Evolutionary conservation across 202 grass and related monocot species (phyloP).

Genomic region (Zoysia matrella): DNA sequence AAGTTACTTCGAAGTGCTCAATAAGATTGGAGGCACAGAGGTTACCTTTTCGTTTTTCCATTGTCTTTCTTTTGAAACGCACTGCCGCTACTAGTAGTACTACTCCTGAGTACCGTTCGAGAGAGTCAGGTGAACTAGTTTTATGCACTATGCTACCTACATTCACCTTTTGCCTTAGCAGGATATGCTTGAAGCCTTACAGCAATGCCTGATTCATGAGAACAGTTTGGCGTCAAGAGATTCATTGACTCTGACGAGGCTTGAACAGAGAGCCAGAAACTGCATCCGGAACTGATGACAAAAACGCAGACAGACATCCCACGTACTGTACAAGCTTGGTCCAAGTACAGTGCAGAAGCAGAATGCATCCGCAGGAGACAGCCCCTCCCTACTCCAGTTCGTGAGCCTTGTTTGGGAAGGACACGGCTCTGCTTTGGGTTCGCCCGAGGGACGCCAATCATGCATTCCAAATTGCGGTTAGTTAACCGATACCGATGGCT

Average conservation of each 20-base stretch:
- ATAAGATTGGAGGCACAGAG: constrained; percentile 40
- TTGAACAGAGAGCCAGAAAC: background rate
- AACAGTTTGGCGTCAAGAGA: constrained; percentile 9
- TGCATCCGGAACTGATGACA: constrained; percentile 27
- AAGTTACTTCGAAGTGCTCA: constrained; percentile 25
- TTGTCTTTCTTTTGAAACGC: constrained; percentile 17
- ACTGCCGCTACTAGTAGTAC: background rate
- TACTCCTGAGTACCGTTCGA: background rate
- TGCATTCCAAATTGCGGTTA: constrained; percentile 38
- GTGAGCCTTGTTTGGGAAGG: background rate
- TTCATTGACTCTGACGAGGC: constrained; percentile 34
- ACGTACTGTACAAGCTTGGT: background rate
- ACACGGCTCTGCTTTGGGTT: constrained; percentile 27
- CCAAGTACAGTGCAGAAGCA: background rate
- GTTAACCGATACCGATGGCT: constrained; percentile 56
- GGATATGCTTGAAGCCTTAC: background rate
- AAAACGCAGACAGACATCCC: constrained; percentile 10
- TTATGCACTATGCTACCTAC: background rate
- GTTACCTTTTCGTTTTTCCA: background rate
- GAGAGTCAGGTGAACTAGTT: background rate
- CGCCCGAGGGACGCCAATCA: constrained; percentile 32
- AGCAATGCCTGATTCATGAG: background rate
- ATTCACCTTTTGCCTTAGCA: constrained; percentile 1
- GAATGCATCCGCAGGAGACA: background rate
- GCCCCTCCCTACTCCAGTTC: no score